These are phyloP conservation scores for Edaphochlamys debaryana DNA, from an alignment of 139 green algal genomes.

Conservation along the genomic window DNA sequence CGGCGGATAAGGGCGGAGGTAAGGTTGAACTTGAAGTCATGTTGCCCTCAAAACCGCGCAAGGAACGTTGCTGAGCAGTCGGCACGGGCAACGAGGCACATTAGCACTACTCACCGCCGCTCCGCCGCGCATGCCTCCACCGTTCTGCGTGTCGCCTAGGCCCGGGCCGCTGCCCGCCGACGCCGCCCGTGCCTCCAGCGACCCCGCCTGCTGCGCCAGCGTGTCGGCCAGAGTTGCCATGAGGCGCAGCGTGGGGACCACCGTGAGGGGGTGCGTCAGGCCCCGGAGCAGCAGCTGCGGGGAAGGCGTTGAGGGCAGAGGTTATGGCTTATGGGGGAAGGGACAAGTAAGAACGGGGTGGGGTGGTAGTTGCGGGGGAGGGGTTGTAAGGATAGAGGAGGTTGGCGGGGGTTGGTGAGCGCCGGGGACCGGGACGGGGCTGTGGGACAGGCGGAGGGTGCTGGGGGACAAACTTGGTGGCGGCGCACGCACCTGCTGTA, in stretches of 20 bases:
- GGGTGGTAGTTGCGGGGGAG: too few species aligned
- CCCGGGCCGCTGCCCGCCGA: not conserved
- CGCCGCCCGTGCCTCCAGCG: conserved; percentile 9
- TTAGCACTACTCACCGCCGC: too few species aligned
- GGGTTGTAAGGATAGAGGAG: not conserved
- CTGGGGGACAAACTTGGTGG: not conserved
- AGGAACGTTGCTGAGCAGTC: too few species aligned
- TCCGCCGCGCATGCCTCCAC: too few species aligned
- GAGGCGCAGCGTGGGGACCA: conserved; percentile 65
- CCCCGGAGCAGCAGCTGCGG: conserved; percentile 90
- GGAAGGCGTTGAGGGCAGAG: conserved; percentile 55
- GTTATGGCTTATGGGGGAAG: too few species aligned
- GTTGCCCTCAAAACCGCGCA: too few species aligned
- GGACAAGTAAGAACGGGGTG: not conserved
- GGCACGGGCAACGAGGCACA: too few species aligned
- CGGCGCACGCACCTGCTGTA: conserved; percentile 9
- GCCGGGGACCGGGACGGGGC: too few species aligned
- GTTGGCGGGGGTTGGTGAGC: not conserved
- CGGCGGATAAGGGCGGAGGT: too few species aligned
- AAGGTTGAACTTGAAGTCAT: too few species aligned
- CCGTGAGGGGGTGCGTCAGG: conserved; percentile 73
- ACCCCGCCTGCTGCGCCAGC: conserved; percentile 32
- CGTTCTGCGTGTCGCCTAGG: too few species aligned
- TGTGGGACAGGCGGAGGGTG: too few species aligned
- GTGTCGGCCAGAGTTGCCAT: conserved; percentile 51